phyloP scores from a whole-genome alignment of 306 rosid species.

The Prunus salicina region DNA sequence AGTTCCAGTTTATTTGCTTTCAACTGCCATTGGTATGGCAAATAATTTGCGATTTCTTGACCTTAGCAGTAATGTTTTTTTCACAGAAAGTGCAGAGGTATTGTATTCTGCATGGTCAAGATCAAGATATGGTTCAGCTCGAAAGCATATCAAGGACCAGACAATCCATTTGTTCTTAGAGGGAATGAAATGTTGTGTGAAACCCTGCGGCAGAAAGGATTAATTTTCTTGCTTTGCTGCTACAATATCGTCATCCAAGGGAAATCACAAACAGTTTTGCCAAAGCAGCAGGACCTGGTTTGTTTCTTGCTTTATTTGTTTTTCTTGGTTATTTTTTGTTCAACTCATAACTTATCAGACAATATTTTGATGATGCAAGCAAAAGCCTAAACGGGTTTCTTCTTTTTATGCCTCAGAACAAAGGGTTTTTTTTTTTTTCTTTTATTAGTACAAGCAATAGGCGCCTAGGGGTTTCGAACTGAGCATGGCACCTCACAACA shows the following conservation, averaged over 20 bases:
- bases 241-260: not conserved
- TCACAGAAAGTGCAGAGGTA: conserved; percentile 46
- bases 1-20: conserved; percentile 43
- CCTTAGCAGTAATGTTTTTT: conserved; percentile 74
- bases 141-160: conserved; percentile 48
- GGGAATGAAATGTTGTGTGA: conserved; percentile 71
- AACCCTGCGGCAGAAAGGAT: conserved; percentile 77
- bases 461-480: too few relatives aligned
- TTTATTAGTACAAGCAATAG: too few relatives aligned
- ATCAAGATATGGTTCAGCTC: conserved; percentile 47
- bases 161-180: conserved; percentile 54
- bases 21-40: conserved; percentile 58
- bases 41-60: conserved; percentile 54
- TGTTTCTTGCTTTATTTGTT: too few relatives aligned
- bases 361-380: too few relatives aligned
- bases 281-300: too few relatives aligned
- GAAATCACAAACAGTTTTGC: too few relatives aligned
- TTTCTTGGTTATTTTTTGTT: too few relatives aligned
- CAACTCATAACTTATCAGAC: too few relatives aligned
- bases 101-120: conserved; percentile 61
- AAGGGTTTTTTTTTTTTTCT: too few relatives aligned
- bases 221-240: conserved; percentile 13
- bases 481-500: too few relatives aligned
- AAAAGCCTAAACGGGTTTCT: too few relatives aligned
- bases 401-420: too few relatives aligned